Conservation (phyloP, 1,139 yeast species). For the Magnusiomyces tetraspermus region DNA sequence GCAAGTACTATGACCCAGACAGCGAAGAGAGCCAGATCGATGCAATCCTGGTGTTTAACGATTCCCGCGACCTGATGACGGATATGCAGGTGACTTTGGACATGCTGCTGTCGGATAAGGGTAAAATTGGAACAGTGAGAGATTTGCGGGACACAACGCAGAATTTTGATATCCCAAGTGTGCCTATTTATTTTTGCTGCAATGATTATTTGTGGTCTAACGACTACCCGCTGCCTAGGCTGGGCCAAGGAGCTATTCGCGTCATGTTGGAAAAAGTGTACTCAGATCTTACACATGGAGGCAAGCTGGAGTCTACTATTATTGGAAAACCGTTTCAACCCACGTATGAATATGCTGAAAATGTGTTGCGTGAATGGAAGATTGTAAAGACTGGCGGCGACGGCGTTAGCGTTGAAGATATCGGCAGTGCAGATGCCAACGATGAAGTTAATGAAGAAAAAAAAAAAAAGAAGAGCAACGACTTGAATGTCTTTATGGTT, state of each 20-base stretch:
- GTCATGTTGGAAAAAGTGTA: constrained; percentile 56
- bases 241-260: constrained; percentile 89
- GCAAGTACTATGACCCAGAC: constrained; percentile 12
- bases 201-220: constrained; percentile 89
- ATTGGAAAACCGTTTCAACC: constrained; percentile 78
- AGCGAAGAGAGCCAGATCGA: constrained; percentile 21
- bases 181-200: constrained; percentile 80
- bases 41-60: constrained; percentile 79
- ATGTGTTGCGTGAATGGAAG: constrained; percentile 52
- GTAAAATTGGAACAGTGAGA: constrained; percentile 57
- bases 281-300: constrained; percentile 44
- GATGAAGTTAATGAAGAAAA: no score
- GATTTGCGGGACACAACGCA: constrained; percentile 16
- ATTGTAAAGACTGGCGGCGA: constrained; percentile 15
- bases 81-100: constrained; percentile 76
- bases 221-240: constrained; percentile 67
- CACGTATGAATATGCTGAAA: constrained; percentile 80
- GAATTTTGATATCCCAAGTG: constrained; percentile 40
- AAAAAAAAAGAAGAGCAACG: no score
- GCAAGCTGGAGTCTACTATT: constrained; percentile 45
- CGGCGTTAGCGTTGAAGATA: no score
- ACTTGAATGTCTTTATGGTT: no score
- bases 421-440: no score
- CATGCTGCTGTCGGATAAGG: constrained; percentile 53
- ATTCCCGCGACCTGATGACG: constrained; percentile 82